Evolutionary conservation across 2,329 filamentous ascomycete species (phyloP), one percentile per base, ranked within the genome.

Genomic region (Tolypocladium paradoxum): DNA sequence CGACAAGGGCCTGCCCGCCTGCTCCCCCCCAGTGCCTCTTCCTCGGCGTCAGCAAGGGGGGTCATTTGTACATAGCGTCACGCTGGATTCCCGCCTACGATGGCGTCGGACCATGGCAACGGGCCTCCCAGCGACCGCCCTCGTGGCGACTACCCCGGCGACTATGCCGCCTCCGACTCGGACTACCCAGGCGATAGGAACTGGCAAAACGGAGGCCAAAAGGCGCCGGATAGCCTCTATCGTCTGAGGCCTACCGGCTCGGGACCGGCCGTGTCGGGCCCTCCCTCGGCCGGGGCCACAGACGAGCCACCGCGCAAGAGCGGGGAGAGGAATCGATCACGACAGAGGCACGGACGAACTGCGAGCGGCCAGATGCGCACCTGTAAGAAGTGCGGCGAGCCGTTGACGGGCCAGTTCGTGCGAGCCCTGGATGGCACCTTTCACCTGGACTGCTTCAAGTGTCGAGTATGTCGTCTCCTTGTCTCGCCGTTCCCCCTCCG

Each of bases 401-500:
- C 85, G 52, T 76, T 99, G 68, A 95, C 90, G 1, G 93, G 93
- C 45, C 93, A 99, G 71, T 99, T 97, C 68, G 93, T 99, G 58
- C 83, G 93, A 63, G 93, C 93, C 47, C 73, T 99, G 53, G 90
- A 91, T 52, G 91, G 90, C 54, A 97, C 92, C 51, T 99, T 90
- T 69, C 93, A 99, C 74, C 74, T 99, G 60, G 92, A 99, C 70
- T 99, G 93, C 77, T 99, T 99, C 73, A 95, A 90, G 68, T 99
- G 93, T 71, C 83, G 90, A 73, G 92, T 96, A 81, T 74, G 84
- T 55, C 50, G 46, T 34, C 34, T 52, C 34, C 54, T 50, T 48
- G 36, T 56, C 54, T 43, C 47, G 29, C 40, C 51, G 22, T 24
- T 31, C 35, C 35, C 43, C 36, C 48, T 20, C 54, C 55, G 40